phyloP scores from a whole-genome alignment of 371 early-diverging fungal species.

The Phascolomyces articulosus region DNA sequence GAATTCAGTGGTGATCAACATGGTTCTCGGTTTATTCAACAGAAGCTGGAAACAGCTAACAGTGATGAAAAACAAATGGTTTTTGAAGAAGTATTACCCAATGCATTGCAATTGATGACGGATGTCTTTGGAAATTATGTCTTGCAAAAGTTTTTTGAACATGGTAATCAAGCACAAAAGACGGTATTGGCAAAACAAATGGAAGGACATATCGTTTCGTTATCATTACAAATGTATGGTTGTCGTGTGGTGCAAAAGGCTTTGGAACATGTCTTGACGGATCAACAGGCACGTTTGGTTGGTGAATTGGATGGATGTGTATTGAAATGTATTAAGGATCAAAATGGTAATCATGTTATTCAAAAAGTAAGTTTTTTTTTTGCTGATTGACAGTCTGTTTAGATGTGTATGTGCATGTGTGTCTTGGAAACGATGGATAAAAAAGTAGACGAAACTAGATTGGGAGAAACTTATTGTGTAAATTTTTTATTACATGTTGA shows the following conservation, averaged over 20 bases:
- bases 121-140: slow-evolving; percentile 99
- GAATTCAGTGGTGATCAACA: slow-evolving; percentile 99
- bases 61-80: slow-evolving; percentile 96
- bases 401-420: too few relatives aligned
- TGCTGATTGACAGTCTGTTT: neutral
- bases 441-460: too few relatives aligned
- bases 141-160: slow-evolving; percentile 99
- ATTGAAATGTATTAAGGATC: slow-evolving; percentile 98
- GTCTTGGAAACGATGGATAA: too few relatives aligned
- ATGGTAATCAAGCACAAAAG: slow-evolving; percentile 89
- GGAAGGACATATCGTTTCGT: slow-evolving; percentile 91
- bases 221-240: slow-evolving; percentile 99
- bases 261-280: slow-evolving; percentile 89
- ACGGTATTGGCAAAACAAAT: slow-evolving; percentile 88
- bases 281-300: slow-evolving; percentile 92
- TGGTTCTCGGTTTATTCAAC: slow-evolving; percentile 99
- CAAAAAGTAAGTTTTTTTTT: slow-evolving; percentile 73
- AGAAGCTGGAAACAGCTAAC: slow-evolving; percentile 95
- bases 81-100: slow-evolving; percentile 95
- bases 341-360: slow-evolving; percentile 99
- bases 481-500: neutral
- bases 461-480: too few relatives aligned
- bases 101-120: slow-evolving; percentile 94
- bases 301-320: slow-evolving; percentile 95
- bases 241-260: slow-evolving; percentile 99